phyloP scores from a whole-genome alignment of 805 yeast species.

The Hyphopichia homilentoma region DNA sequence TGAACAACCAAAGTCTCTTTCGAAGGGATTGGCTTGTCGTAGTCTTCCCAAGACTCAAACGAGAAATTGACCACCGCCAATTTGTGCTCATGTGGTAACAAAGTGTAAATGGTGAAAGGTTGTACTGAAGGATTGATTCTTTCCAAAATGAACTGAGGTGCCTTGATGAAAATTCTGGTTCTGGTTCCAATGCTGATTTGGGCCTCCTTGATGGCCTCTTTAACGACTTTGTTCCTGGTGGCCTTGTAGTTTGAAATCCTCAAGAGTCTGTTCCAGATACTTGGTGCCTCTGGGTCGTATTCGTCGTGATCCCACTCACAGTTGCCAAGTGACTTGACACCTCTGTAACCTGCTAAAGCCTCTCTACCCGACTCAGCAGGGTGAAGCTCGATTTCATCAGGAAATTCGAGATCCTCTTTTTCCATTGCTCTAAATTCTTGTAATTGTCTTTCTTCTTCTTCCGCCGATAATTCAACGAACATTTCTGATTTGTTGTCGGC shows the following conservation, averaged over 20 bases:
- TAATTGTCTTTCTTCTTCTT: conserved; percentile 80
- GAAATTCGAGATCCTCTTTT: conserved; percentile 85
- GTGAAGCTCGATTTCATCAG: conserved; percentile 86
- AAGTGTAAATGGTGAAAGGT: conserved; percentile 67
- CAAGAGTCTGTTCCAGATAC: conserved; percentile 70
- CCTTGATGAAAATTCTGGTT: conserved; percentile 56
- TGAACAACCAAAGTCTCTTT: conserved; percentile 79
- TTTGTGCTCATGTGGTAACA: conserved; percentile 84
- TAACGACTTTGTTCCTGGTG: conserved; percentile 63
- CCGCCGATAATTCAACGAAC: conserved; percentile 71
- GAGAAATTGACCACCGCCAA: conserved; percentile 78
- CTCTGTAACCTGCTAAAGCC: conserved; percentile 75
- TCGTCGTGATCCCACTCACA: conserved; percentile 90
- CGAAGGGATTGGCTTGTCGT: conserved; percentile 80
- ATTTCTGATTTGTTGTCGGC: conserved; percentile 46
- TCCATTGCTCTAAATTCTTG: conserved; percentile 63
- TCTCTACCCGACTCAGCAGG: conserved; percentile 77
- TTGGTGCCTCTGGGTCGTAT: conserved; percentile 68
- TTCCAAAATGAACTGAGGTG: conserved; percentile 47
- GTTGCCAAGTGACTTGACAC: conserved; percentile 75
- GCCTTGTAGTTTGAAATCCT: conserved; percentile 75
- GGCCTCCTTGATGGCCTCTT: conserved; percentile 49
- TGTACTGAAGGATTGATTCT: conserved; percentile 37
- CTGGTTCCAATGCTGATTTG: conserved; percentile 55
- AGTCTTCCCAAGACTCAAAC: conserved; percentile 85